These are phyloP conservation scores for Colletotrichum sp. DNA, from an alignment of 2,329 filamentous ascomycete species.

Conservation along the genomic window DNA sequence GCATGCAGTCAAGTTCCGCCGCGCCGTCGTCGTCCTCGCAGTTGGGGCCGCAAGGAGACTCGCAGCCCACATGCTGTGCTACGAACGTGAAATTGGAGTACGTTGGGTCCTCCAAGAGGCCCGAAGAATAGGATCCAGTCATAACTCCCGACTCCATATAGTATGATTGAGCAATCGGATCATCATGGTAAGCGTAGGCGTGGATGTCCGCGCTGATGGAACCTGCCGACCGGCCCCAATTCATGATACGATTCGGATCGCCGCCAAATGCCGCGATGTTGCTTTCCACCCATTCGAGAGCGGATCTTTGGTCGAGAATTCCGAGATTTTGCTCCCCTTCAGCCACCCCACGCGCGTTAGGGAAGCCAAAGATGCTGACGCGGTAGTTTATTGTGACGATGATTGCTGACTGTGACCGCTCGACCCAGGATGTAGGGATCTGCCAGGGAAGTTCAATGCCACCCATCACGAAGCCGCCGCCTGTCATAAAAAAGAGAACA, in stretches of 20 bases:
- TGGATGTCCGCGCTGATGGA: constrained; percentile 43
- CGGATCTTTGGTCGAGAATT: constrained; percentile 19
- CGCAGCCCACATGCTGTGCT: constrained; percentile 37
- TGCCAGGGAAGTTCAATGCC: constrained; percentile 50
- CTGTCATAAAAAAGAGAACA: constrained; percentile 52
- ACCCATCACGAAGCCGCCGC: constrained; percentile 49
- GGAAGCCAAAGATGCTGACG: constrained; percentile 24
- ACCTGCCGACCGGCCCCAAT: constrained; percentile 54
- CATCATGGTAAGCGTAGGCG: constrained; percentile 48
- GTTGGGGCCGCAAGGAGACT: constrained; percentile 22
- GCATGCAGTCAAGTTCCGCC: constrained; percentile 41
- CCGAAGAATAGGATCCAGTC: constrained; percentile 24
- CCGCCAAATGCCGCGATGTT: constrained; percentile 22
- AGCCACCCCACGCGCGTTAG: constrained; percentile 14
- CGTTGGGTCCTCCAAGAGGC: constrained; percentile 26
- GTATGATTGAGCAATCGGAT: constrained; percentile 48
- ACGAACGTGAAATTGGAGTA: constrained; percentile 40
- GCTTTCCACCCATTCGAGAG: constrained; percentile 23
- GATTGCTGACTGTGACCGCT: constrained; percentile 39
- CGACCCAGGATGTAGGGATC: constrained; percentile 47
- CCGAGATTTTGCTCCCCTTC: constrained; percentile 20
- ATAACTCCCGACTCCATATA: constrained; percentile 47
- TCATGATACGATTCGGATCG: constrained; percentile 37
- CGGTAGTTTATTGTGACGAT: constrained; percentile 23
- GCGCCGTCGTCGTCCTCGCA: constrained; percentile 6